Evolutionary conservation across 306 rosid species (phyloP).

Genomic region (Pyrus communis): DNA sequence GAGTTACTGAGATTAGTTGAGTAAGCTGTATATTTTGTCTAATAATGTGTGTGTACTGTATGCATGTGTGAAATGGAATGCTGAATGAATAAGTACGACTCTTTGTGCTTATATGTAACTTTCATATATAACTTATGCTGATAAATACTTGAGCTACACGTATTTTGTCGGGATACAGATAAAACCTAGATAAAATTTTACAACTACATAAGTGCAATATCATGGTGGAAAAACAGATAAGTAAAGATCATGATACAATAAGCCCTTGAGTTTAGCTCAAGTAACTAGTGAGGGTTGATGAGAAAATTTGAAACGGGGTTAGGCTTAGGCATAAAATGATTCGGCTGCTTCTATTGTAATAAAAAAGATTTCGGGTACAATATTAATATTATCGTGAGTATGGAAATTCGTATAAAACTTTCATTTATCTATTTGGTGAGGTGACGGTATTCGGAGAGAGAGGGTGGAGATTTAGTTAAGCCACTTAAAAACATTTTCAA

Average conservation of each 20-base stretch:
- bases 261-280: background rate
- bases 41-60: background rate
- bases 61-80: background rate
- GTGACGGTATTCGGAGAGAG: background rate
- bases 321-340: background rate
- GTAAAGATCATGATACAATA: background rate
- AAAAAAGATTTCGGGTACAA: background rate
- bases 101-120: background rate
- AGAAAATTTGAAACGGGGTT: background rate
- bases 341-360: background rate
- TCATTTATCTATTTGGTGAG: no score
- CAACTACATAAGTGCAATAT: background rate
- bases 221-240: background rate
- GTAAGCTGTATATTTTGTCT: background rate
- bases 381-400: background rate
- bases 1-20: conserved; percentile 26
- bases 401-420: background rate
- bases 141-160: background rate
- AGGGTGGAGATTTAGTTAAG: background rate
- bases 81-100: background rate
- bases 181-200: no score
- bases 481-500: no score
- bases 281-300: no score
- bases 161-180: no score
- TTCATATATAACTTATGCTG: background rate